A percentile compares a stretch with the other conserved stretches of the same genome.
These are phyloP conservation scores for Galeopsis tetrahit DNA, from an alignment of 257 asterid species.

Conservation along the genomic window DNA sequence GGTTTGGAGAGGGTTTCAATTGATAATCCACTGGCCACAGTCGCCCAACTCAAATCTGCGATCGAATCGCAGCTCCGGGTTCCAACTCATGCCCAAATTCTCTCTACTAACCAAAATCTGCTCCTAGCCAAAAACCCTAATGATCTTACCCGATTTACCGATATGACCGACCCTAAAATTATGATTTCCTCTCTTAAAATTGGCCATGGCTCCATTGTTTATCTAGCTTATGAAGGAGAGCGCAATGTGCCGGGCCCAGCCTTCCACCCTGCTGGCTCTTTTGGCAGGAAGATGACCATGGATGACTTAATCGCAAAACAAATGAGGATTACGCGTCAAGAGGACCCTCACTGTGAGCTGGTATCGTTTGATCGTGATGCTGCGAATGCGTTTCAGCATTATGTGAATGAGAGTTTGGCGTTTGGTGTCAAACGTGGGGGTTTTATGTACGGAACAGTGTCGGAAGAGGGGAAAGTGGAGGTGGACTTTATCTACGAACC, in stretches of 20 bases:
- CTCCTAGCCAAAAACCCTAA: slow-evolving; percentile 72
- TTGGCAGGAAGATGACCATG: slow-evolving; percentile 97
- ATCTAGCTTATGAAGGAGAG: slow-evolving; percentile 84
- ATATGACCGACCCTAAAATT: slow-evolving; percentile 63
- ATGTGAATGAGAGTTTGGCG: slow-evolving; percentile 80
- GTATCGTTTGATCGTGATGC: slow-evolving; percentile 96
- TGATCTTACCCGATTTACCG: slow-evolving; percentile 66
- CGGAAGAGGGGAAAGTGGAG: slow-evolving; percentile 81
- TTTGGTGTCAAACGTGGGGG: slow-evolving; percentile 97
- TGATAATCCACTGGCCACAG: slow-evolving; percentile 68
- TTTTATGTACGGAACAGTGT: slow-evolving; percentile 87
- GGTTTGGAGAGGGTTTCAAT: slow-evolving; percentile 91
- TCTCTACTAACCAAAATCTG: slow-evolving; percentile 84
- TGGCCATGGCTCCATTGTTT: slow-evolving; percentile 78
- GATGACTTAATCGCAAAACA: slow-evolving; percentile 96
- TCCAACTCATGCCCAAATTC: slow-evolving; percentile 75
- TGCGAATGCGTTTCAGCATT: slow-evolving; percentile 87
- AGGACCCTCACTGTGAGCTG: slow-evolving; percentile 82
- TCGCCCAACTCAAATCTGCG: slow-evolving; percentile 63
- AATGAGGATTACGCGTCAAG: slow-evolving; percentile 89
- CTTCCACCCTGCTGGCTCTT: slow-evolving; percentile 78
- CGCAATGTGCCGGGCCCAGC: slow-evolving; percentile 78
- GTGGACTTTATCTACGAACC: slow-evolving; percentile 92
- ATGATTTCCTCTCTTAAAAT: slow-evolving; percentile 56
- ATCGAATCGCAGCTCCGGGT: slow-evolving; percentile 83